Percentiles rank a stretch among this genome's conserved stretches.
Evolutionary conservation across 108 stramenopile genomes (phyloP).

Genomic region (Asterionellopsis glacialis): DNA sequence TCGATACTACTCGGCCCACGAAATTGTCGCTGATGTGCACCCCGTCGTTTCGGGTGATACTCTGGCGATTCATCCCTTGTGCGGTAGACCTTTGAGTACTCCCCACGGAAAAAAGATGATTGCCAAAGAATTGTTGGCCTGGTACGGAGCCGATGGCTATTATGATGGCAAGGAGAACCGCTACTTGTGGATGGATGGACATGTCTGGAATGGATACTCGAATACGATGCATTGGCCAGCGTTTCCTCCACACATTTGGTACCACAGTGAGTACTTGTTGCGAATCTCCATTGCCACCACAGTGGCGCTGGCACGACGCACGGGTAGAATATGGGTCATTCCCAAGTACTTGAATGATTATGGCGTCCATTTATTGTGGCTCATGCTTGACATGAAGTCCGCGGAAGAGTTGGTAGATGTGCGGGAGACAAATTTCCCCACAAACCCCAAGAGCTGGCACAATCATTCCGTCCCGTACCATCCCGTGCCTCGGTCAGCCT

Average conservation of each 20-base stretch:
- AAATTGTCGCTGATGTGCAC: not conserved
- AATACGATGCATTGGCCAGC: constrained; percentile 6
- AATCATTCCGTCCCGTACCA: not conserved
- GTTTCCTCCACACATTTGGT: too few species aligned
- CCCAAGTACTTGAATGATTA: constrained; percentile 22
- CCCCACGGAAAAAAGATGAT: constrained; percentile 42
- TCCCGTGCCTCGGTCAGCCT: not conserved
- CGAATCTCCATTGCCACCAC: constrained; percentile 25
- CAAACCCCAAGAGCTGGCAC: constrained; percentile 33
- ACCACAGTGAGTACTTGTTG: not conserved
- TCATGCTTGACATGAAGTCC: constrained; percentile 21
- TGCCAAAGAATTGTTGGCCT: constrained; percentile 35
- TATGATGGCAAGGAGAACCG: constrained; percentile 4
- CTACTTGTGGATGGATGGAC: constrained; percentile 15
- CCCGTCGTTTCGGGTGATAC: constrained; percentile 13
- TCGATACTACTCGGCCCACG: not conserved
- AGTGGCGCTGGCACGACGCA: constrained; percentile 21
- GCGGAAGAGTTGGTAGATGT: constrained; percentile 17
- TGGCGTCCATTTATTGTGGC: constrained; percentile 28
- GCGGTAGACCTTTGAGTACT: constrained; percentile 14
- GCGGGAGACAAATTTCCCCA: constrained; percentile 40
- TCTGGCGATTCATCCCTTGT: constrained; percentile 29
- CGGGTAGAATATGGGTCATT: constrained; percentile 25
- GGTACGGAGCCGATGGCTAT: constrained; percentile 11
- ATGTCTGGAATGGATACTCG: constrained; percentile 10